Evolutionary conservation across 305 asterid species (phyloP).

Genomic region (Withania somnifera): DNA sequence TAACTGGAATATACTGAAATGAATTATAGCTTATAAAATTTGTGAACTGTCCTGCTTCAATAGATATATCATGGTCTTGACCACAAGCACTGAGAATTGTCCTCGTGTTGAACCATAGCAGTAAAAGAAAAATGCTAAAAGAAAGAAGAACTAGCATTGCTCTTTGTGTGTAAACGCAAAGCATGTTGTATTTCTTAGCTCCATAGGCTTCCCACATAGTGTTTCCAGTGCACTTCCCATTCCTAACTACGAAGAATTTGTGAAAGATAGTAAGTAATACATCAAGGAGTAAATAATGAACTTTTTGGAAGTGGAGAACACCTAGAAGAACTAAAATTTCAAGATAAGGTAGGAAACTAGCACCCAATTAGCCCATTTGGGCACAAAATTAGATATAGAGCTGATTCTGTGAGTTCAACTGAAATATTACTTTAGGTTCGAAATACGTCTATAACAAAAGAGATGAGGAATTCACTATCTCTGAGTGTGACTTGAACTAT

Average conservation of each 20-base stretch:
- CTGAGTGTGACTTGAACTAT: not conserved
- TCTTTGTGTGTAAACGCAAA: conserved; percentile 43
- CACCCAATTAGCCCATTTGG: not conserved
- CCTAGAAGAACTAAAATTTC: not conserved
- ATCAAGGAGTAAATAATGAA: not conserved
- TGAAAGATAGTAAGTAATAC: not conserved
- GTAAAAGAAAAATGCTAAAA: conserved; percentile 31
- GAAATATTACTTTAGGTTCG: not conserved
- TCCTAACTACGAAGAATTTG: conserved; percentile 38
- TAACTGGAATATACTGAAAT: no score
- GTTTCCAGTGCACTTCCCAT: conserved; percentile 75
- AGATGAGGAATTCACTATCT: not conserved
- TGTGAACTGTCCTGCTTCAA: conserved; percentile 59
- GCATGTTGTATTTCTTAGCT: conserved; percentile 43
- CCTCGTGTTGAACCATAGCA: conserved; percentile 45
- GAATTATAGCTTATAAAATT: no score
- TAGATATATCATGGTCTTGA: conserved; percentile 47
- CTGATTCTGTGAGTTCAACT: not conserved
- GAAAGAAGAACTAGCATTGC: conserved; percentile 40
- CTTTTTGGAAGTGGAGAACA: not conserved
- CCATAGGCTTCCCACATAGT: conserved; percentile 63
- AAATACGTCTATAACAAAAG: not conserved
- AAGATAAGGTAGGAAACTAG: not conserved
- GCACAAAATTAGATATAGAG: not conserved
- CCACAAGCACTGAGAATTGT: conserved; percentile 40